Evolutionary conservation across 75 land plant species (phyloP).

Genomic region (Isoetes taiwanensis): DNA sequence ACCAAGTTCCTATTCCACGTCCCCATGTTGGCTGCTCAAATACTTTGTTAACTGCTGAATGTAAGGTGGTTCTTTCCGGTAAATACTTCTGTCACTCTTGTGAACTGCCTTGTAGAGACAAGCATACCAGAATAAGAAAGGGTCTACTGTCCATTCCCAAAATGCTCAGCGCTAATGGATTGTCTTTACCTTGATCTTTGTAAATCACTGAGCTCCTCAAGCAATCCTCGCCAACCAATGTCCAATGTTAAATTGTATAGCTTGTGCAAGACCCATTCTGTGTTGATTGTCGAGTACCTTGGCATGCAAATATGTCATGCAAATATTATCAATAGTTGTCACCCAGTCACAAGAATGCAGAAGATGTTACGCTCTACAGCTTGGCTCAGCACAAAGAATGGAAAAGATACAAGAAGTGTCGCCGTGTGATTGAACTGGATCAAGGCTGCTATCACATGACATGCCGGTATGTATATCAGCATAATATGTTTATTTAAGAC

Average conservation of each 20-base stretch:
- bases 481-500: too few relatives aligned
- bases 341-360: constrained; percentile 20
- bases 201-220: constrained; percentile 22
- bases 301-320: constrained; percentile 64
- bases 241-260: constrained; percentile 44
- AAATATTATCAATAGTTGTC: constrained; percentile 27
- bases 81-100: constrained; percentile 31
- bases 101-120: constrained; percentile 50
- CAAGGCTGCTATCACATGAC: constrained; percentile 96
- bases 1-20: constrained; percentile 46
- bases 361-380: constrained; percentile 50
- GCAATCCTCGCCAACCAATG: neutral
- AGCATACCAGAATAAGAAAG: constrained; percentile 60
- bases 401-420: constrained; percentile 76
- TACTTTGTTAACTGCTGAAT: constrained; percentile 37
- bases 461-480: too few relatives aligned
- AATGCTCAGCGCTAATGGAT: constrained; percentile 75
- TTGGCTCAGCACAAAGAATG: constrained; percentile 49
- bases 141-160: constrained; percentile 79
- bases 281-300: constrained; percentile 74
- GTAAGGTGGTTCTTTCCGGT: constrained; percentile 37
- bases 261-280: constrained; percentile 59
- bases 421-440: constrained; percentile 85
- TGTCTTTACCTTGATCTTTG: constrained; percentile 17
- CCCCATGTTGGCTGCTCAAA: constrained; percentile 56